A percentile compares a stretch with the other conserved stretches of the same genome.
Evolutionary conservation across 2,329 filamentous ascomycete species (phyloP).

Genomic region (Penicillium decumbens): DNA sequence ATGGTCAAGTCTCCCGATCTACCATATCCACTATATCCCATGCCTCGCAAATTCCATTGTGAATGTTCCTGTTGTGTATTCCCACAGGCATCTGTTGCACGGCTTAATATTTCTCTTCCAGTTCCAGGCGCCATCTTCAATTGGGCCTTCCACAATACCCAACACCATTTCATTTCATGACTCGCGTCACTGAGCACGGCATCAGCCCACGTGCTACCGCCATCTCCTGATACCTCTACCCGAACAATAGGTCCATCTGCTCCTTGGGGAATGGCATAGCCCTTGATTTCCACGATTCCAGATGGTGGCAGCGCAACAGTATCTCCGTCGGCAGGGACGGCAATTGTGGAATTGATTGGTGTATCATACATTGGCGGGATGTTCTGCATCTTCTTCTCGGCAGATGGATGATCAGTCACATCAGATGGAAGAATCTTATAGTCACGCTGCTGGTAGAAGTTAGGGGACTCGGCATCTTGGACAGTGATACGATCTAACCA

Average conservation of each 20-base stretch:
- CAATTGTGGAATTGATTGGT: constrained; percentile 55
- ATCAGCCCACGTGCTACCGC: constrained; percentile 48
- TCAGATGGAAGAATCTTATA: constrained; percentile 57
- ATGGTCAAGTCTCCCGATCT: constrained; percentile 50
- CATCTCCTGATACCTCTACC: constrained; percentile 52
- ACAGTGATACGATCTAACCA: constrained; percentile 54
- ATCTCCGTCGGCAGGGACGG: constrained; percentile 44
- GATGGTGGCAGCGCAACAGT: constrained; percentile 39
- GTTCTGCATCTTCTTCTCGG: constrained; percentile 50
- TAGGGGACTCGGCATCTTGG: constrained; percentile 48
- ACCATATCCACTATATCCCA: constrained; percentile 59
- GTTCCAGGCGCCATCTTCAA: constrained; percentile 42
- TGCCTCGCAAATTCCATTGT: constrained; percentile 57
- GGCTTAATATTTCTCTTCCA: constrained; percentile 48
- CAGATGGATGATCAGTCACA: constrained; percentile 46
- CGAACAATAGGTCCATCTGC: constrained; percentile 50
- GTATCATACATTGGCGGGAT: constrained; percentile 52
- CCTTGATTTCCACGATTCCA: constrained; percentile 48
- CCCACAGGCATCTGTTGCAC: constrained; percentile 52
- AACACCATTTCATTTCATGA: constrained; percentile 49
- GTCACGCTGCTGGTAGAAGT: constrained; percentile 56
- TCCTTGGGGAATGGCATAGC: constrained; percentile 55
- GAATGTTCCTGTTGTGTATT: constrained; percentile 48
- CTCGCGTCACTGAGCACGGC: constrained; percentile 37
- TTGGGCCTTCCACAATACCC: constrained; percentile 52